Evolutionary conservation across 768 basidiomycete genomes (phyloP), one percentile per base, ranked within the genome.

Genomic region (Galerina sulciceps): DNA sequence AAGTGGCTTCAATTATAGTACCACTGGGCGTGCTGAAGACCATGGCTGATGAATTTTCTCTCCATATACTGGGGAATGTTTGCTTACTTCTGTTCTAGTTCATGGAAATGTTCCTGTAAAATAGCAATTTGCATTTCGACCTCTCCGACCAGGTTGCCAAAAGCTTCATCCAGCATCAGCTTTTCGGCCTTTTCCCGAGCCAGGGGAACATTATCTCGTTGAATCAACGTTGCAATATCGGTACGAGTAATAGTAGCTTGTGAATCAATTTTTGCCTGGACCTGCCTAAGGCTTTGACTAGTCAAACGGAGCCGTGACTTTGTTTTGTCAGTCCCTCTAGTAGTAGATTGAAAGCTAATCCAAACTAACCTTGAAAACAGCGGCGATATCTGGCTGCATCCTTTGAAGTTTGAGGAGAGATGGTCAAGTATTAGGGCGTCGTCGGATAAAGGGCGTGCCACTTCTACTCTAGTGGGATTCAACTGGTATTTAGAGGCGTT

Each of bases 111-210:
- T 59, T 85, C 83, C 23, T 87, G 69, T 17, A 91, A 64, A 18
- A 82, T 74, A n/a, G 87, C 85, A 34, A 90, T 73, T 63, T 88
- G 78, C 81, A 85, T 85, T 70, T 86, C 89, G 58, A 92, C 56
- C 23, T 80, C 77, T 69, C 87, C 88, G 58, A 90, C 65, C n/a
- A 90, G 64, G 65, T 89, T 86, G 9, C 80, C 82, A 59, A 80
- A 75, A 9, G 77, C 73, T 65, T 91, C 89, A 46, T 90, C 87
- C 40, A 81, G 76, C 22, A 89, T 81, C 47, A 89, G 69, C 65
- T 81, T 85, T 68, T 87, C 87, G 1, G 87, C 87, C 74, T 90
- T 91, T n/a, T 83, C 80, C 46, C 90, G 84, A 11, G 91, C 91
- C 31, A 89, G 71, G 14, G 75, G 76, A 52, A 88, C 73, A 53